Base-by-base conservation (phyloP, 768 basidiomycete species). In the Pholiota molesta region DNA sequence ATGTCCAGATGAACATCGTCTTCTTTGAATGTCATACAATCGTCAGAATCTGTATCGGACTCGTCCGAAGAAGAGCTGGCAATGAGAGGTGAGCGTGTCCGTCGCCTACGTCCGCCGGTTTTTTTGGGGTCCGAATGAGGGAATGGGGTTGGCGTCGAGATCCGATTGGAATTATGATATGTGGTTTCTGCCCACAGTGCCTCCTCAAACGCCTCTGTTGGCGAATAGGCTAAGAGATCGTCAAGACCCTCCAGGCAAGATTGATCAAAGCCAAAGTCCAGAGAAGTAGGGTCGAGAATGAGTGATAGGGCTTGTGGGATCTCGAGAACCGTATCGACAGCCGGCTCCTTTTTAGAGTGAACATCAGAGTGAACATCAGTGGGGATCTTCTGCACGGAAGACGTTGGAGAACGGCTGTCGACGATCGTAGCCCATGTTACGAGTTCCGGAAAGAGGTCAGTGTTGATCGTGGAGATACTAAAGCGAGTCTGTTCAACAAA, bases 161-260 rank as follows among this genome's bases (percentile, higher is more conserved):
- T 44, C 23, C n/a, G 49, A 49, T 40, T 39, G 17, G 61, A 29
- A 39, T 60, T 47, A n/a, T 53, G 59, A 14, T 55, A 62, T 33
- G 65, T 62, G 31, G 65, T 70, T 54, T 72, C 68, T 35, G 69
- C 66, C 78, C 78, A 79, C 62, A 77, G 78, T n/a, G 71, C 62
- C 14, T 76, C 72, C 6, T 74, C 69, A 60, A 76, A 79, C 11
- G 78, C 75, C 23, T 75, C 73, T 19, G 62, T 60, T 2, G 79
- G 79, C 23, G 71, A 72, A 49, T 74, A 72, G 9, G 79, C 67
- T 21, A 80, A 72, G 17, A 69, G 64, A 55, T 76, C 73, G 44
- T 79, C 79, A 13, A 81, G 71, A 8, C 79, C 79, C 23, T 76
- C 71, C 28, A 81, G 65, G 62, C 76, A 77, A 52, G 74, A 72